Evolutionary conservation across 176 grass and related monocot species (phyloP).

Genomic region (Phoenix roebelenii): DNA sequence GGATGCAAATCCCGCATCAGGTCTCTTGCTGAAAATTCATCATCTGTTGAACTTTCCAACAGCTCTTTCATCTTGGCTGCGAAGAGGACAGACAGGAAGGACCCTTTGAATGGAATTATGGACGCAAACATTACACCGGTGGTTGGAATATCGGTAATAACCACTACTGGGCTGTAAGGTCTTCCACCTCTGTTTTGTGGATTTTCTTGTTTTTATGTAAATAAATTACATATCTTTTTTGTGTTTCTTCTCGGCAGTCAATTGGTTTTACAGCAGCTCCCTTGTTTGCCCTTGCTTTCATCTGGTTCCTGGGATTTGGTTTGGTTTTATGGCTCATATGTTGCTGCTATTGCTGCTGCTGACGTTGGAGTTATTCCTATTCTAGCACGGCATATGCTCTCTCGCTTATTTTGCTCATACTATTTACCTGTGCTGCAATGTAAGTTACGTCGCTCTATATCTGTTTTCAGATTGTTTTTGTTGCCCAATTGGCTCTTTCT

Average conservation of each 20-base stretch:
- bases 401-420: slow-evolving; percentile 50
- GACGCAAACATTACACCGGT: slow-evolving; percentile 48
- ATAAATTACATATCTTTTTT: neutral
- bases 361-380: slow-evolving; percentile 30
- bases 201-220: neutral
- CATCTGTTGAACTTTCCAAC: slow-evolving; percentile 13
- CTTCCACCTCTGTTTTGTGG: neutral
- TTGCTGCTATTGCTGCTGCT: slow-evolving; percentile 73
- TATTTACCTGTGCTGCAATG: slow-evolving; percentile 64
- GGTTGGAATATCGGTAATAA: slow-evolving; percentile 84
- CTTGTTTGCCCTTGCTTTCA: slow-evolving; percentile 30
- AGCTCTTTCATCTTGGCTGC: slow-evolving; percentile 50
- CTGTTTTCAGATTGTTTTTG: neutral
- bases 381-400: slow-evolving; percentile 38
- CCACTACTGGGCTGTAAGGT: slow-evolving; percentile 91
- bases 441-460: slow-evolving; percentile 10
- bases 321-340: slow-evolving; percentile 33
- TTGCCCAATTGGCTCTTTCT: neutral
- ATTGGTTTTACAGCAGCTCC: slow-evolving; percentile 61
- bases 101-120: slow-evolving; percentile 52
- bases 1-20: too few relatives aligned
- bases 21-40: slow-evolving; percentile 22
- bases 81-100: slow-evolving; percentile 52
- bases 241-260: slow-evolving; percentile 33
- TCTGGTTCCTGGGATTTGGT: slow-evolving; percentile 63